Evolutionary conservation across 1,139 yeast species (phyloP).

Genomic region (Petasospora fabianii): DNA sequence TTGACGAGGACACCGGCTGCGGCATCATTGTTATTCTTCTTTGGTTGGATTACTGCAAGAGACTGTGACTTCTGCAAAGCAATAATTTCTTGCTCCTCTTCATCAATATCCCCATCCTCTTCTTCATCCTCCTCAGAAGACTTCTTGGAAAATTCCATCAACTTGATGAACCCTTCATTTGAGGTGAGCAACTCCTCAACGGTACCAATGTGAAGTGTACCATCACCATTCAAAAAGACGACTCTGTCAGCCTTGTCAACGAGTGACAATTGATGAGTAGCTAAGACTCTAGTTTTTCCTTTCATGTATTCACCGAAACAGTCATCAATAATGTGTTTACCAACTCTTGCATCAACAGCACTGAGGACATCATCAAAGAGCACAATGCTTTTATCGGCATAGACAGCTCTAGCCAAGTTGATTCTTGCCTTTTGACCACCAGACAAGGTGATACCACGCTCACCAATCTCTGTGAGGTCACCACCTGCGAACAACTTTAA

Average conservation of each 20-base stretch:
- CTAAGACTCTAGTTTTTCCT: conserved; percentile 67
- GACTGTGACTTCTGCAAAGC: conserved; percentile 3
- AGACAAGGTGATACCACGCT: conserved; percentile 84
- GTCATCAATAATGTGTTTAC: conserved; percentile 73
- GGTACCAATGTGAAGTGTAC: conserved; percentile 58
- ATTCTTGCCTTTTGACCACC: conserved; percentile 87
- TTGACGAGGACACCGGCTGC: conserved; percentile 37
- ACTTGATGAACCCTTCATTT: conserved; percentile 45
- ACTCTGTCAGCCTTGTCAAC: conserved; percentile 66
- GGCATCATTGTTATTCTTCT: conserved; percentile 19
- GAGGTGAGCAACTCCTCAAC: conserved; percentile 39
- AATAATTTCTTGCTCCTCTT: conserved; percentile 25
- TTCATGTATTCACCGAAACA: conserved; percentile 60
- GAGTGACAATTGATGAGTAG: conserved; percentile 79
- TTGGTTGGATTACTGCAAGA: not conserved
- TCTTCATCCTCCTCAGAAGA: conserved; percentile 33
- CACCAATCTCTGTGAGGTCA: conserved; percentile 86
- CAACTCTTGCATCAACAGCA: conserved; percentile 92
- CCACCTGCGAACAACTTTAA: conserved; percentile 73
- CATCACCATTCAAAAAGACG: conserved; percentile 66
- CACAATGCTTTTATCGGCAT: conserved; percentile 62
- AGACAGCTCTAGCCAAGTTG: conserved; percentile 80
- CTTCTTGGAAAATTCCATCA: conserved; percentile 47
- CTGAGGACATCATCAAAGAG: conserved; percentile 82
- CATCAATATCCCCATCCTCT: conserved; percentile 31